phyloP scores from a whole-genome alignment of 768 basidiomycete genomes.

The Lentinula raphanica region DNA sequence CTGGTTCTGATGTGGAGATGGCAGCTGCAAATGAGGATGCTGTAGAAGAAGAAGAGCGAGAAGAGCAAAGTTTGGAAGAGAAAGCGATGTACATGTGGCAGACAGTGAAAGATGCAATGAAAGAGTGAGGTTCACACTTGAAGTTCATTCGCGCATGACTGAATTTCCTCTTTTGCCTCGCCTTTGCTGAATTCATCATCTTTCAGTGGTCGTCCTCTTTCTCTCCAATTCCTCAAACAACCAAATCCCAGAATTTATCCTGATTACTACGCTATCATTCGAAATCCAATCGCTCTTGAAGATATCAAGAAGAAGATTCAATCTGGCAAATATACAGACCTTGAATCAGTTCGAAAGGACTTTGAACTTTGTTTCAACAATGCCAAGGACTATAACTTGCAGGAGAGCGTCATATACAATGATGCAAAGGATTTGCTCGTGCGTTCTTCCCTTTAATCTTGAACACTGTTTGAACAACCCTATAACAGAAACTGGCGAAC shows the following conservation, averaged over 20 bases:
- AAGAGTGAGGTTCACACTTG: slow-evolving; percentile 67
- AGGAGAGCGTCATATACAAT: slow-evolving; percentile 71
- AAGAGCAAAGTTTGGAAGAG: slow-evolving; percentile 46
- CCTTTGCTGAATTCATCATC: slow-evolving; percentile 24
- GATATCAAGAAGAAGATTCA: slow-evolving; percentile 83
- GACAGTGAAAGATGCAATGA: slow-evolving; percentile 74
- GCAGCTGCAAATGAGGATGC: slow-evolving; percentile 29
- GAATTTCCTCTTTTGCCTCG: slow-evolving; percentile 8
- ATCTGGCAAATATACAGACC: slow-evolving; percentile 48
- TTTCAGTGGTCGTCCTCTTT: slow-evolving; percentile 57
- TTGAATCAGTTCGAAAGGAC: slow-evolving; percentile 64
- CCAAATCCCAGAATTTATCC: slow-evolving; percentile 72
- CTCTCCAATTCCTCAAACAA: slow-evolving; percentile 60
- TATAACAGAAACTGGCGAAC: slow-evolving; percentile 41
- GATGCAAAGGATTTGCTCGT: slow-evolving; percentile 84
- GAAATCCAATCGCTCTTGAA: slow-evolving; percentile 79
- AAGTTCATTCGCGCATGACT: slow-evolving; percentile 17
- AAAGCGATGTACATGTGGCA: slow-evolving; percentile 72
- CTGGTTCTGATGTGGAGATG: slow-evolving; percentile 37
- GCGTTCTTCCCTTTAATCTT: slow-evolving; percentile 22
- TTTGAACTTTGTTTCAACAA: slow-evolving; percentile 78
- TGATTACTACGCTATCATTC: slow-evolving; percentile 82
- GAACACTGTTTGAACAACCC: background rate
- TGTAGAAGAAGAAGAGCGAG: slow-evolving; percentile 20
- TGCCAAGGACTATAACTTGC: slow-evolving; percentile 77